Base-by-base conservation (phyloP, 208 protist species). In the Crithidia expoeki region DNA sequence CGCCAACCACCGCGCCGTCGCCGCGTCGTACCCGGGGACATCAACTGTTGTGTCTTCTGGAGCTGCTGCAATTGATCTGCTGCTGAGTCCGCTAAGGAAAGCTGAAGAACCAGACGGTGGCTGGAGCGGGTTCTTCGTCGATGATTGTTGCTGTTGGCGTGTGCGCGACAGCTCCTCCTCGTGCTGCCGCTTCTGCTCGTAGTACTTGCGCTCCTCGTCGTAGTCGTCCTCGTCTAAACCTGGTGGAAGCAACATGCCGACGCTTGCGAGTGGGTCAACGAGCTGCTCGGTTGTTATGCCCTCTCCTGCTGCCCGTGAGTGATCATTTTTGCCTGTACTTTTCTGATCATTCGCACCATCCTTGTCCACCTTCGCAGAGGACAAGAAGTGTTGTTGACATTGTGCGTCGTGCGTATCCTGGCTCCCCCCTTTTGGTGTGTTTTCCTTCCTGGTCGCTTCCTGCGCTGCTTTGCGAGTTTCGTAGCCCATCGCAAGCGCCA, bases 141-240 rank as follows among this genome's bases (percentile, higher is more conserved):
- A 47, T 49, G 6, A 32, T 33, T 40, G 17, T 38, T 12, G 34
- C 33, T 7, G 23, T 6, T n/a, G 14, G 0, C 30, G 46, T 6
- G 42, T 58, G 49, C 30, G 56, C 23, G 40, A 19, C 49, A 28
- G 27, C 4, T n/a, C 46, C 23, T 34, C 16, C 42, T 67, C 52
- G 27, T 16, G 57, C 49, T 68, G n/a, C 30, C n/a, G 10, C 58
- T 74, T 73, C 50, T 72, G 51, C 17, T 53, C 68, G 32, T 46
- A 53, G 56, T 78, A 78, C 21, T 49, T 19, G 4, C 72, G 40
- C 68, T 87, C 82, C 46, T 76, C 71, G 0, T 70, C 71, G 74
- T 87, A 87, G 72, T 87, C 82, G 30, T 87, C 79, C 11, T 84
- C 82, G 47, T 81, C 82, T 2, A 87, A 58, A 10, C 82, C 82